These are phyloP conservation scores for Naganishia cerealis DNA, from an alignment of 1,284 basidiomycete species.

Conservation along the genomic window DNA sequence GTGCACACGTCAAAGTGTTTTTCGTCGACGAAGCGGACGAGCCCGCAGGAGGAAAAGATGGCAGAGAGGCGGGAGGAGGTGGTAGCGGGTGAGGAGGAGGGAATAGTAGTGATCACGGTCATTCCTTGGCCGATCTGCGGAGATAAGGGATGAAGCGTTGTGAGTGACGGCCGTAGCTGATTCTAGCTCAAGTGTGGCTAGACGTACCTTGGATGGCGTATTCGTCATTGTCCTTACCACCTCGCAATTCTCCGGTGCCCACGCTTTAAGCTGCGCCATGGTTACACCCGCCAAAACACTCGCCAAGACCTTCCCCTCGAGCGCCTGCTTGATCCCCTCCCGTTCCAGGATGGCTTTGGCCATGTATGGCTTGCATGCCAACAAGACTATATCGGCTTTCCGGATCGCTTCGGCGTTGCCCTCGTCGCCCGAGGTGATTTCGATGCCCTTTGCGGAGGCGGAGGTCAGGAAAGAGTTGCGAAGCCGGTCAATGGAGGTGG, in stretches of 20 bases:
- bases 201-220: slow-evolving; percentile 84
- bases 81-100: slow-evolving; percentile 51
- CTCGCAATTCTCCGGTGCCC: slow-evolving; percentile 60
- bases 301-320: slow-evolving; percentile 86
- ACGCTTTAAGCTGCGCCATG: slow-evolving; percentile 72
- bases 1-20: slow-evolving; percentile 99
- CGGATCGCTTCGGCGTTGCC: slow-evolving; percentile 71
- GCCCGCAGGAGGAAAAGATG: slow-evolving; percentile 92
- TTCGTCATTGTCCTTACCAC: slow-evolving; percentile 96
- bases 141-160: background rate
- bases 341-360: slow-evolving; percentile 73
- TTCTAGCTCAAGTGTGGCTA: too few relatives aligned
- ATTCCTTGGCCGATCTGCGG: slow-evolving; percentile 90
- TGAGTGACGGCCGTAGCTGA: background rate
- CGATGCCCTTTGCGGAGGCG: slow-evolving; percentile 61
- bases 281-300: slow-evolving; percentile 96
- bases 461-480: slow-evolving; percentile 63
- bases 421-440: slow-evolving; percentile 64
- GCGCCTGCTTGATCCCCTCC: slow-evolving; percentile 78
- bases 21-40: slow-evolving; percentile 89
- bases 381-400: slow-evolving; percentile 77
- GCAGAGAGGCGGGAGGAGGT: slow-evolving; percentile 78
- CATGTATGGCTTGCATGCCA: slow-evolving; percentile 92
- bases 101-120: slow-evolving; percentile 80
- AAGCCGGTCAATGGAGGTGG: slow-evolving; percentile 75